phyloP scores from a whole-genome alignment of 2,329 filamentous ascomycete species.

The Pseudogymnoascus sp. region DNA sequence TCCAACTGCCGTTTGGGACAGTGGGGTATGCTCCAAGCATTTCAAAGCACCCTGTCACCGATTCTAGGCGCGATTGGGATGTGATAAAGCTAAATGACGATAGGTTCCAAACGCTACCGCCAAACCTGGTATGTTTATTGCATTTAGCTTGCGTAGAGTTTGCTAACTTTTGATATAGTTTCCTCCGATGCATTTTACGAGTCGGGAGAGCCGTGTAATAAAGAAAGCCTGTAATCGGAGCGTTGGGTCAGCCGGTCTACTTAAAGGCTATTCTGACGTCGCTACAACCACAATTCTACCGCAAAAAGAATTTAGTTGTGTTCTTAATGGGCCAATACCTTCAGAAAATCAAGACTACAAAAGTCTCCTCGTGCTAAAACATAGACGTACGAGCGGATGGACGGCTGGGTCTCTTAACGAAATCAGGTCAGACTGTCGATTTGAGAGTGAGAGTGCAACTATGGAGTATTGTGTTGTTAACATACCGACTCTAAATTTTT shows the following conservation, averaged over 20 bases:
- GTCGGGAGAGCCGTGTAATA: too few species aligned
- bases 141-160: not conserved
- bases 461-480: not conserved
- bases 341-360: not conserved
- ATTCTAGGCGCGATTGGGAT: not conserved
- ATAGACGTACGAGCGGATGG: not conserved
- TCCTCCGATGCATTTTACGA: not conserved
- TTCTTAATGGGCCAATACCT: not conserved
- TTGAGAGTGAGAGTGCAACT: not conserved
- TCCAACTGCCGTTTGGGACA: not conserved
- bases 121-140: not conserved
- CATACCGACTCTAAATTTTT: not conserved
- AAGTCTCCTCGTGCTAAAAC: not conserved
- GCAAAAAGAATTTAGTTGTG: not conserved
- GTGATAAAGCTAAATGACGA: not conserved
- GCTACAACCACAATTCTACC: not conserved
- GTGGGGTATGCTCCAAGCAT: not conserved
- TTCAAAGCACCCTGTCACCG: not conserved
- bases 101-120: not conserved
- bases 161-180: not conserved
- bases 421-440: not conserved
- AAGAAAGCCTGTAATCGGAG: too few species aligned
- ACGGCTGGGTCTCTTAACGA: not conserved
- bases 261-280: too few species aligned
- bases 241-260: too few species aligned